These are phyloP conservation scores for Neonectria hederae DNA, from an alignment of 2,329 filamentous ascomycete genomes.

Conservation along the genomic window DNA sequence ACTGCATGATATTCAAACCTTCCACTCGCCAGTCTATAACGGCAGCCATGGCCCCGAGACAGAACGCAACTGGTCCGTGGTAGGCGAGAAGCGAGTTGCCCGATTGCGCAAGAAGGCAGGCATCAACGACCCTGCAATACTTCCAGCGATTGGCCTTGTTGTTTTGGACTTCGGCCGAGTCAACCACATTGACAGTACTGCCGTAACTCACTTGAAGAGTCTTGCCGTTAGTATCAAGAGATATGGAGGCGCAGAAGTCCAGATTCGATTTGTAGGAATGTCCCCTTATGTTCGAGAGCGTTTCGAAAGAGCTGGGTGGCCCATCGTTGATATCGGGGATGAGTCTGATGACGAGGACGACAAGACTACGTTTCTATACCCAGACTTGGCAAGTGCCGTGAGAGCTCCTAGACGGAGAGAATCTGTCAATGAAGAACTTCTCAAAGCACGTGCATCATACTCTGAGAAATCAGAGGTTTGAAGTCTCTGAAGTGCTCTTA, in stretches of 20 bases:
- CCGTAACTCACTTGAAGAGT: constrained; percentile 58
- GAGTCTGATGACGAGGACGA: constrained; percentile 16
- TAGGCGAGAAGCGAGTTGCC: constrained; percentile 56
- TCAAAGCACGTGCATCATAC: constrained; percentile 26
- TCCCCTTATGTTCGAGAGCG: constrained; percentile 51
- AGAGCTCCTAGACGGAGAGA: constrained; percentile 32
- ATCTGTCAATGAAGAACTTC: constrained; percentile 21
- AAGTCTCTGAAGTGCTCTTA: not conserved
- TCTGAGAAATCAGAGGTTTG: constrained; percentile 33
- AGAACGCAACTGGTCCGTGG: constrained; percentile 64
- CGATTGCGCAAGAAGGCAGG: constrained; percentile 54
- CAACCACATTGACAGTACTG: constrained; percentile 64
- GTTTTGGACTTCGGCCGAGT: constrained; percentile 63
- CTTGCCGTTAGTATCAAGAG: constrained; percentile 58
- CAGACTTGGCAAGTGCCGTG: constrained; percentile 26
- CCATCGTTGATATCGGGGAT: constrained; percentile 22
- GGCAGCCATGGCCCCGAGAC: constrained; percentile 42
- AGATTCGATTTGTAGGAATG: constrained; percentile 61
- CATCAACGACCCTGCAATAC: constrained; percentile 45
- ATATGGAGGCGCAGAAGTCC: constrained; percentile 57
- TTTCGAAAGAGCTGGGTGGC: constrained; percentile 52
- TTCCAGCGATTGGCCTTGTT: constrained; percentile 55
- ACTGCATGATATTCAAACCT: constrained; percentile 59
- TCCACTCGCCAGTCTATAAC: constrained; percentile 52
- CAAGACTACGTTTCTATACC: constrained; percentile 28